phyloP scores from a whole-genome alignment of 495 filamentous ascomycete genomes.

The Neurospora sublineolata region DNA sequence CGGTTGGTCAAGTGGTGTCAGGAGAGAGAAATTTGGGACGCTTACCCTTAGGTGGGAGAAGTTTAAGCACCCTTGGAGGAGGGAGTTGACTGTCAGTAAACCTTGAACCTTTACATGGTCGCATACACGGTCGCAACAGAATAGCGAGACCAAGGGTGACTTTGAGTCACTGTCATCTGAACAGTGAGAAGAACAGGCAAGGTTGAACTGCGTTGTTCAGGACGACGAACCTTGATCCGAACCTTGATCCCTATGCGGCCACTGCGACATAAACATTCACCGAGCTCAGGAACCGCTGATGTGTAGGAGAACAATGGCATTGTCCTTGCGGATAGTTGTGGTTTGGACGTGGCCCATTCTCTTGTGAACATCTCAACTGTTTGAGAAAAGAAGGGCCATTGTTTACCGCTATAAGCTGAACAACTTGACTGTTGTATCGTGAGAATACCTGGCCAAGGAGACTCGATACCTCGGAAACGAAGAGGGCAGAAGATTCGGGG shows the following conservation, averaged over 20 bases:
- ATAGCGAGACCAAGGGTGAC: background rate
- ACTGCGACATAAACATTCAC: background rate
- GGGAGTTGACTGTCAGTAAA: background rate
- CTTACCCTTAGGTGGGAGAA: background rate
- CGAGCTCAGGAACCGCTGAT: background rate
- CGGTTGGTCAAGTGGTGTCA: background rate
- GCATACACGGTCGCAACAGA: background rate
- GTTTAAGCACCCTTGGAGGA: background rate
- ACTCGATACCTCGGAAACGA: background rate
- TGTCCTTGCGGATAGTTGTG: background rate
- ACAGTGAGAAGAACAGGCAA: background rate
- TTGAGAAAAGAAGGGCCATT: background rate
- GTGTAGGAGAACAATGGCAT: background rate
- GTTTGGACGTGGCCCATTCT: background rate
- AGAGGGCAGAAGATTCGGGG: background rate
- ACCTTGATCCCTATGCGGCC: background rate
- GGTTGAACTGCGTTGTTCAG: background rate
- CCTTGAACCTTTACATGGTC: background rate
- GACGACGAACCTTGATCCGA: background rate
- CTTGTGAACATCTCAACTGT: background rate
- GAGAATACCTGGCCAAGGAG: background rate
- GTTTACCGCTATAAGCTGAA: too few relatives aligned
- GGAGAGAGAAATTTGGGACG: background rate
- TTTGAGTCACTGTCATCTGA: background rate
- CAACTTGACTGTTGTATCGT: background rate